These are phyloP conservation scores for Drechslera avenae DNA, from an alignment of 2,329 filamentous ascomycete genomes.

Conservation along the genomic window DNA sequence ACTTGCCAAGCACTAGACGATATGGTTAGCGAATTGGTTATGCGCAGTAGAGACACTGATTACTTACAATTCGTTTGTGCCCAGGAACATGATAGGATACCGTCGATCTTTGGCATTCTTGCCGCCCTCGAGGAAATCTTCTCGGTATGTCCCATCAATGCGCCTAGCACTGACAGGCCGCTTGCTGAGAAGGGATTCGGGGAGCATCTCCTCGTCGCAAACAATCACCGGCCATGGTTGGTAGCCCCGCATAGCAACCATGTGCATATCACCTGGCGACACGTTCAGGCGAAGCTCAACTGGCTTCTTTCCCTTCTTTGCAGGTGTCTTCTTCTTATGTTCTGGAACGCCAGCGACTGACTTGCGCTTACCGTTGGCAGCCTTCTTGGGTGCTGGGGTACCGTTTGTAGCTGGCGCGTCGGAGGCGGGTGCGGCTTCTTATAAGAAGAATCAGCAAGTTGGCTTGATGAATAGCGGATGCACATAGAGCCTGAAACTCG, in stretches of 20 bases:
- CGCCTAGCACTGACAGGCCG: conserved; percentile 85
- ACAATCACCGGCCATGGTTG: conserved; percentile 94
- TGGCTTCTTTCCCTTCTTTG: conserved; percentile 84
- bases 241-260: conserved; percentile 92
- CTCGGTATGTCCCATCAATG: conserved; percentile 82
- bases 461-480: not conserved
- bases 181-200: conserved; percentile 72
- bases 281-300: conserved; percentile 71
- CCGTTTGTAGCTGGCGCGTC: conserved; percentile 54
- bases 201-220: conserved; percentile 93
- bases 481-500: conserved; percentile 1
- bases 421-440: conserved; percentile 46
- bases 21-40: conserved; percentile 11
- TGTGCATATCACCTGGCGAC: conserved; percentile 87
- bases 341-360: conserved; percentile 68
- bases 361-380: conserved; percentile 64
- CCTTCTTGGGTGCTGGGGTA: conserved; percentile 51
- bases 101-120: conserved; percentile 84
- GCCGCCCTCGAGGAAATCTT: conserved; percentile 84
- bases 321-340: conserved; percentile 71
- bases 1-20: conserved; percentile 80
- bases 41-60: not conserved
- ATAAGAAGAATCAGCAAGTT: conserved; percentile 22
- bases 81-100: conserved; percentile 93
- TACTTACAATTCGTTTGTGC: conserved; percentile 96